A percentile compares a stretch with the other conserved stretches of the same genome.
Conservation (phyloP, 129 eudicot species). For the Flaveria ramosissima region DNA sequence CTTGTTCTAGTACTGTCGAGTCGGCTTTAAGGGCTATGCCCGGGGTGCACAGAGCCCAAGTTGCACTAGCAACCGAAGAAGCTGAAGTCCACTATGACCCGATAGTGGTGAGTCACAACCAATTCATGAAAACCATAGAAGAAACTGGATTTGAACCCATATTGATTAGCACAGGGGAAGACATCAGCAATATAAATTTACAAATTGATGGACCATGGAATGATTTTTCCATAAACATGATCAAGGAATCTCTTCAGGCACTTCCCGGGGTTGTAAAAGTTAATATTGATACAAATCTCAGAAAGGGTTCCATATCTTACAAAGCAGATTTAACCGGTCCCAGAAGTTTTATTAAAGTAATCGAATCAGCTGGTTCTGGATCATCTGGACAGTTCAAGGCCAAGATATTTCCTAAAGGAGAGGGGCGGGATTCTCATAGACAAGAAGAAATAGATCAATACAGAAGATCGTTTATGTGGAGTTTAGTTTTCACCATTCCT, state of each 20-base stretch:
- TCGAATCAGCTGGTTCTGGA: conserved; percentile 57
- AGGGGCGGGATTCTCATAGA: conserved; percentile 51
- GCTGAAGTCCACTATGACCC: conserved; percentile 80
- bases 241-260: conserved; percentile 58
- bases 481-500: conserved; percentile 76
- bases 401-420: conserved; percentile 60
- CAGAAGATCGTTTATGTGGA: conserved; percentile 66
- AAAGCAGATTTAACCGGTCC: conserved; percentile 75
- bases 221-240: conserved; percentile 39
- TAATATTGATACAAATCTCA: conserved; percentile 44
- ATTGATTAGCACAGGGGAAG: conserved; percentile 69
- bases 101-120: conserved; percentile 36
- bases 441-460: conserved; percentile 64
- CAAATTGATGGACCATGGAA: conserved; percentile 60
- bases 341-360: conserved; percentile 61
- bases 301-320: conserved; percentile 58
- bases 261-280: conserved; percentile 70
- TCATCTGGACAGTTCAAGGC: conserved; percentile 54
- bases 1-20: conserved; percentile 73
- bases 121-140: conserved; percentile 48
- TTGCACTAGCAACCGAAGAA: conserved; percentile 81
- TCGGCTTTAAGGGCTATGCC: conserved; percentile 47
- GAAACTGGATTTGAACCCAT: conserved; percentile 70
- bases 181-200: conserved; percentile 54
- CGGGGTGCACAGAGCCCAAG: conserved; percentile 72